phyloP scores from a whole-genome alignment of 768 basidiomycete genomes.

The Ramaria rubella region DNA sequence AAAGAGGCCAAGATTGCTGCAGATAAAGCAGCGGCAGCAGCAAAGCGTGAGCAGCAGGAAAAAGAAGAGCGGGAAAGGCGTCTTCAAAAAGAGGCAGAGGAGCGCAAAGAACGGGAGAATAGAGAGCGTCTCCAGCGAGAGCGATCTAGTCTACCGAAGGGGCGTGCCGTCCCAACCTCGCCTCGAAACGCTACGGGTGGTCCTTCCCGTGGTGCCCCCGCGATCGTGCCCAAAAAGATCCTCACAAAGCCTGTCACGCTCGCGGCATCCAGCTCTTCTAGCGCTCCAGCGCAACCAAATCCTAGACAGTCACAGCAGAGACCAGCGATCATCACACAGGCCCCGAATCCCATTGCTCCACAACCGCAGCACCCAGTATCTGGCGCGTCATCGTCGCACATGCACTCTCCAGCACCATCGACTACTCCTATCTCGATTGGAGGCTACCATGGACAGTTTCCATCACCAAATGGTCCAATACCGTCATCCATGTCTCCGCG shows the following conservation, averaged over 20 bases:
- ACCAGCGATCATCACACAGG: conserved; percentile 10
- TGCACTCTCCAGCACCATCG: conserved; percentile 8
- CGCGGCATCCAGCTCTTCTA: background rate
- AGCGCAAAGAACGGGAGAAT: conserved; percentile 39
- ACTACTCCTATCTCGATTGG: conserved; percentile 5
- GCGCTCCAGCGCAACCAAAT: background rate
- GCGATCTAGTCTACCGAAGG: background rate
- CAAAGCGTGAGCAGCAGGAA: conserved; percentile 38
- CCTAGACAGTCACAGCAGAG: conserved; percentile 5
- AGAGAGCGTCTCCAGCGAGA: conserved; percentile 15
- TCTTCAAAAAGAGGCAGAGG: conserved; percentile 51
- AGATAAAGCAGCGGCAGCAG: conserved; percentile 37
- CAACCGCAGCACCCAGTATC: conserved; percentile 1
- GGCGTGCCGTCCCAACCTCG: conserved; percentile 8
- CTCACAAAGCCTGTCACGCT: conserved; percentile 7
- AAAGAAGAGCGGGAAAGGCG: conserved; percentile 54
- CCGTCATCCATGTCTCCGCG: background rate
- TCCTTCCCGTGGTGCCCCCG: conserved; percentile 1
- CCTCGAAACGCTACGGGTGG: conserved; percentile 3
- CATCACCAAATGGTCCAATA: conserved; percentile 7
- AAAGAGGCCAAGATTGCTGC: conserved; percentile 48
- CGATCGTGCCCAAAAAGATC: conserved; percentile 11
- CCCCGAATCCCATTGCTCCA: background rate
- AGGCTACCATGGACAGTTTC: conserved; percentile 3
- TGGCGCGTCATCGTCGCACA: background rate